Percentiles rank a stretch among this genome's conserved stretches.
These are phyloP conservation scores for Corymbia calophylla DNA, from an alignment of 441 rosid species.

Conservation along the genomic window DNA sequence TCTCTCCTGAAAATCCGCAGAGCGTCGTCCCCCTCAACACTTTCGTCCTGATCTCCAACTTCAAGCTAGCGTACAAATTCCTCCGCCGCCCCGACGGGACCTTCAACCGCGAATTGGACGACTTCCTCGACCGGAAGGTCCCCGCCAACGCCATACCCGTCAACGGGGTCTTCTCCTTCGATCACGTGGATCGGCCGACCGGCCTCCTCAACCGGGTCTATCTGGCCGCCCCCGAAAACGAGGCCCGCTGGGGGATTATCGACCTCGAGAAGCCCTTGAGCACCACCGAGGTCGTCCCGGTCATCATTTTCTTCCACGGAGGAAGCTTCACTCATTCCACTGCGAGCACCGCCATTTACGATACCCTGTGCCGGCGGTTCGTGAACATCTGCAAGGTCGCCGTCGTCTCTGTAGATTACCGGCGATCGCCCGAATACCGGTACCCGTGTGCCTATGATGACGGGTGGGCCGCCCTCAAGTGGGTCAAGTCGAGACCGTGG, in stretches of 20 bases:
- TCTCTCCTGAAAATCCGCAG: background rate
- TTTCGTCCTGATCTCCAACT: background rate
- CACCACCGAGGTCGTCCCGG: background rate
- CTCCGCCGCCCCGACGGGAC: background rate
- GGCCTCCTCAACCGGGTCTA: background rate
- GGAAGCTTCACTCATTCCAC: conserved; percentile 12
- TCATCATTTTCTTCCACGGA: conserved; percentile 9
- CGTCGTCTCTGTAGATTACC: conserved; percentile 7
- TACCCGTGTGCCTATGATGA: conserved; percentile 20
- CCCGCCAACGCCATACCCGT: background rate
- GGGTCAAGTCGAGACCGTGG: background rate
- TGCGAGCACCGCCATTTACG: conserved; percentile 3
- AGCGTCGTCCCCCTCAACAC: conserved; percentile 1
- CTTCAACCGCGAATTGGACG: conserved; percentile 1
- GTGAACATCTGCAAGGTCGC: background rate
- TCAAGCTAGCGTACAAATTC: background rate
- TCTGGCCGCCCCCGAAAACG: background rate
- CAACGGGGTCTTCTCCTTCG: conserved; percentile 1
- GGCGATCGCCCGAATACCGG: conserved; percentile 17
- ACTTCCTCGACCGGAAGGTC: background rate
- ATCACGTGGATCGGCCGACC: background rate
- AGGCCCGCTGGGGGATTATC: background rate
- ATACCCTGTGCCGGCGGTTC: conserved; percentile 4
- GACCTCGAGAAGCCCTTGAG: background rate
- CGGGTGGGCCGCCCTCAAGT: conserved; percentile 13